Conservation (phyloP, 164 flowering plant species). For the Aristolochia contorta region DNA sequence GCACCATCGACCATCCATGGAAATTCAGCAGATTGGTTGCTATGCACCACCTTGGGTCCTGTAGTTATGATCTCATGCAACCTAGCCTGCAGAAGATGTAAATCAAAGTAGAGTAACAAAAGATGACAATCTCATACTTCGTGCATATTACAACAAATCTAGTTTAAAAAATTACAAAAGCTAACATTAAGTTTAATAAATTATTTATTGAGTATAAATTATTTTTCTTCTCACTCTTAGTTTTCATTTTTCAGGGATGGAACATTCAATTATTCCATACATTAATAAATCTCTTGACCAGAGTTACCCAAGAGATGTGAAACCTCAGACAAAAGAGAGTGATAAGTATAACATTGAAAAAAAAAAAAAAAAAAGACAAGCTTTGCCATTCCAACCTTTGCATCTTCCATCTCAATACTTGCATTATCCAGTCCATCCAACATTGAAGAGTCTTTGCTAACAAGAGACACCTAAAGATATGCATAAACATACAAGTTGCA, state of each 20-base stretch:
- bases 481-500: slow-evolving; percentile 11
- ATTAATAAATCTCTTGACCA: too few relatives aligned
- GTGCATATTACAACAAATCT: too few relatives aligned
- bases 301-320: background rate
- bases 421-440: slow-evolving; percentile 99
- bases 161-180: too few relatives aligned
- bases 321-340: background rate
- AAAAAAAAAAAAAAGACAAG: background rate
- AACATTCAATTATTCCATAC: too few relatives aligned
- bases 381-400: slow-evolving; percentile 49
- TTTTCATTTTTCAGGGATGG: background rate
- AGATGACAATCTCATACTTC: too few relatives aligned
- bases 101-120: too few relatives aligned
- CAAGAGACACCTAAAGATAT: slow-evolving; percentile 78
- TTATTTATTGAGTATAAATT: too few relatives aligned
- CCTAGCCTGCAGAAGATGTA: slow-evolving; percentile 46
- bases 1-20: slow-evolving; percentile 99
- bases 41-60: slow-evolving; percentile 32
- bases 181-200: too few relatives aligned
- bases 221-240: background rate
- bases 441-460: slow-evolving; percentile 99
- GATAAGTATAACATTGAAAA: background rate
- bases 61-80: slow-evolving; percentile 80
- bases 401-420: slow-evolving; percentile 87
- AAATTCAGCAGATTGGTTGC: slow-evolving; percentile 39